phyloP scores from a whole-genome alignment of 495 filamentous ascomycete species.

The Penicillium bialowiezense region DNA sequence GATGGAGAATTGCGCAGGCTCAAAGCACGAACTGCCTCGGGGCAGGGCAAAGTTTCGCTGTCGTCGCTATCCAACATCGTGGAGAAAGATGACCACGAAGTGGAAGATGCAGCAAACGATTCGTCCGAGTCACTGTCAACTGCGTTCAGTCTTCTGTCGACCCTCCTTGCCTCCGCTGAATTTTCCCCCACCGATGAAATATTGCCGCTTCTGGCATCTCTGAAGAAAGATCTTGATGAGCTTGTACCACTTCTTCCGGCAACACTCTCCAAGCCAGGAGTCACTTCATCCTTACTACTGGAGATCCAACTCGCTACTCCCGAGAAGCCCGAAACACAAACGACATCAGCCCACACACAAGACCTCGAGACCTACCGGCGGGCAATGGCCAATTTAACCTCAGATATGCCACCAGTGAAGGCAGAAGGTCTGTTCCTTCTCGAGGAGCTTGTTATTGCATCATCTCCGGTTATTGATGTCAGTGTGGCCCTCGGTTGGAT shows the following conservation, averaged over 20 bases:
- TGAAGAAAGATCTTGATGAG: slow-evolving; percentile 51
- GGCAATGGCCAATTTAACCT: slow-evolving; percentile 71
- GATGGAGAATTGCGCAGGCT: slow-evolving; percentile 31
- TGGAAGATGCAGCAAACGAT: slow-evolving; percentile 39
- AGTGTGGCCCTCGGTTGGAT: slow-evolving; percentile 64
- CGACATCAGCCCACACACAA: slow-evolving; percentile 45
- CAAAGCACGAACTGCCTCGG: slow-evolving; percentile 2
- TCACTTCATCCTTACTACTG: slow-evolving; percentile 55
- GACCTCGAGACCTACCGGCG: slow-evolving; percentile 70
- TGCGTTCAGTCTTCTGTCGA: slow-evolving; percentile 65
- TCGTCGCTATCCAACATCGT: slow-evolving; percentile 40
- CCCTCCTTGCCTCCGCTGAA: slow-evolving; percentile 60
- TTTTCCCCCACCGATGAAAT: slow-evolving; percentile 52
- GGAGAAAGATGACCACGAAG: slow-evolving; percentile 11
- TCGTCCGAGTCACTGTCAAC: slow-evolving; percentile 49
- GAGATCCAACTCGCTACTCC: slow-evolving; percentile 56
- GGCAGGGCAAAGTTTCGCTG: slow-evolving; percentile 24
- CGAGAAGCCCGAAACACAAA: slow-evolving; percentile 42
- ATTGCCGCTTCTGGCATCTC: slow-evolving; percentile 39
- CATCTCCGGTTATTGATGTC: slow-evolving; percentile 67
- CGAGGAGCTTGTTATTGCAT: slow-evolving; percentile 57
- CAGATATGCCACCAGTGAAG: slow-evolving; percentile 71
- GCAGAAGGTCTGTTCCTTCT: slow-evolving; percentile 75
- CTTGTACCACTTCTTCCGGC: slow-evolving; percentile 36
- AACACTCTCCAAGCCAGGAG: slow-evolving; percentile 36